A percentile compares a stretch with the other conserved stretches of the same genome.
These are phyloP conservation scores for Elaeagnus macrophylla DNA, from an alignment of 306 rosid species.

Conservation along the genomic window DNA sequence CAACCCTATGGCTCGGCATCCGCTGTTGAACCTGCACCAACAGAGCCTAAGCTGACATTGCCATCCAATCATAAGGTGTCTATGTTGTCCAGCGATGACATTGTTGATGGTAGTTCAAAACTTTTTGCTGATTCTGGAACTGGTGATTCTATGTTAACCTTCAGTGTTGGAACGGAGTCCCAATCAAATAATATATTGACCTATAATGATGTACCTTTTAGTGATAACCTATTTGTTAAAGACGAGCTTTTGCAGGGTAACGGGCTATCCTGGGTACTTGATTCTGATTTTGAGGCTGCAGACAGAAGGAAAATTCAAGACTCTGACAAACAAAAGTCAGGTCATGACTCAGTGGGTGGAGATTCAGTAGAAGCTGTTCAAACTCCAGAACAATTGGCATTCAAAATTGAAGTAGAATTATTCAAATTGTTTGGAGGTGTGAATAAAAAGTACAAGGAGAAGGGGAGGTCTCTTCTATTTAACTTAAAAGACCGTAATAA, in stretches of 20 bases:
- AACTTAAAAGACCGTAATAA: slow-evolving; percentile 91
- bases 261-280: slow-evolving; percentile 94
- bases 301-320: slow-evolving; percentile 34
- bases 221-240: slow-evolving; percentile 65
- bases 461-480: slow-evolving; percentile 94
- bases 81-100: slow-evolving; percentile 21
- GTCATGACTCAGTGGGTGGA: slow-evolving; percentile 27
- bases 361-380: slow-evolving; percentile 20
- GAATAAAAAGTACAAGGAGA: slow-evolving; percentile 97
- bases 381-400: slow-evolving; percentile 56
- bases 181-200: slow-evolving; percentile 49
- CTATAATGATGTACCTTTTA: slow-evolving; percentile 62
- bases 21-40: slow-evolving; percentile 20
- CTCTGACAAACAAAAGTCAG: slow-evolving; percentile 31
- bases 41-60: slow-evolving; percentile 20
- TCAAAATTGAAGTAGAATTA: slow-evolving; percentile 66
- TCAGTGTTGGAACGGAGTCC: slow-evolving; percentile 44
- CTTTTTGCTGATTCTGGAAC: slow-evolving; percentile 24
- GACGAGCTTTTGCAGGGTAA: slow-evolving; percentile 93
- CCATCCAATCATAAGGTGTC: slow-evolving; percentile 20
- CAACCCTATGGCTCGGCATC: slow-evolving; percentile 25
- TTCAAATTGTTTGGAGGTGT: slow-evolving; percentile 94
- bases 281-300: slow-evolving; percentile 42
- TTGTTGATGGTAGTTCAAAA: slow-evolving; percentile 19
- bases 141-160: slow-evolving; percentile 21